Percentiles rank a stretch among this genome's conserved stretches.
Evolutionary conservation across 495 filamentous ascomycete species (phyloP).

Genomic region (Hyaloscypha bicolor): DNA sequence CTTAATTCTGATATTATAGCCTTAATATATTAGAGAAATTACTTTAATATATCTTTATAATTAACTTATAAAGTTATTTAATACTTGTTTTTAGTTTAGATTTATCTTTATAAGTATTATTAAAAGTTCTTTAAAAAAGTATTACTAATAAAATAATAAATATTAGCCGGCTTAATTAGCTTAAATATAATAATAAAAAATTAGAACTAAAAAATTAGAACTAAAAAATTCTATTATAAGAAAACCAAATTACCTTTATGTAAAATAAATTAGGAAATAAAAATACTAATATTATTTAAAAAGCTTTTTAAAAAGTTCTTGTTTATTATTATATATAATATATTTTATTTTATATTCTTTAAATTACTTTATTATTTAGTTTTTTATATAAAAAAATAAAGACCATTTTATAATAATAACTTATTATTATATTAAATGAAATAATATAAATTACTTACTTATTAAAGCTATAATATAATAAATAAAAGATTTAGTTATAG

Average conservation of each 20-base stretch:
- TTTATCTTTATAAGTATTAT: constrained; percentile 28
- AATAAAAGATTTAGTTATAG: constrained; percentile 44
- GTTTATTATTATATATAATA: constrained; percentile 41
- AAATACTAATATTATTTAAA: no score
- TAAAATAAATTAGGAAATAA: no score
- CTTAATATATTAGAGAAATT: constrained; percentile 48
- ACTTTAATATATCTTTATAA: constrained; percentile 45
- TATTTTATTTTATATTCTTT: constrained; percentile 41
- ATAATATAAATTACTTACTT: constrained; percentile 40
- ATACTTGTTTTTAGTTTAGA: constrained; percentile 46
- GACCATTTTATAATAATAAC: constrained; percentile 40
- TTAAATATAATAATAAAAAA: constrained; percentile 19
- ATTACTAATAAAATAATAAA: constrained; percentile 9
- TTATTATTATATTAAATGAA: constrained; percentile 42
- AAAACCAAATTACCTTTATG: background rate
- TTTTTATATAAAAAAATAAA: constrained; percentile 40
- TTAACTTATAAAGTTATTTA: constrained; percentile 45
- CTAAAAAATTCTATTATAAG: no score
- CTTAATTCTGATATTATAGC: constrained; percentile 41
- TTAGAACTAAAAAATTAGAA: no score
- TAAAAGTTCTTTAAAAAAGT: no score
- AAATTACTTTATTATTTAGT: constrained; percentile 47
- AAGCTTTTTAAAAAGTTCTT: constrained; percentile 42
- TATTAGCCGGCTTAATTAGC: constrained; percentile 14
- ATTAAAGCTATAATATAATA: constrained; percentile 42